These are phyloP conservation scores for Candida sanyiensis DNA, from an alignment of 805 yeast genomes.

Conservation along the genomic window DNA sequence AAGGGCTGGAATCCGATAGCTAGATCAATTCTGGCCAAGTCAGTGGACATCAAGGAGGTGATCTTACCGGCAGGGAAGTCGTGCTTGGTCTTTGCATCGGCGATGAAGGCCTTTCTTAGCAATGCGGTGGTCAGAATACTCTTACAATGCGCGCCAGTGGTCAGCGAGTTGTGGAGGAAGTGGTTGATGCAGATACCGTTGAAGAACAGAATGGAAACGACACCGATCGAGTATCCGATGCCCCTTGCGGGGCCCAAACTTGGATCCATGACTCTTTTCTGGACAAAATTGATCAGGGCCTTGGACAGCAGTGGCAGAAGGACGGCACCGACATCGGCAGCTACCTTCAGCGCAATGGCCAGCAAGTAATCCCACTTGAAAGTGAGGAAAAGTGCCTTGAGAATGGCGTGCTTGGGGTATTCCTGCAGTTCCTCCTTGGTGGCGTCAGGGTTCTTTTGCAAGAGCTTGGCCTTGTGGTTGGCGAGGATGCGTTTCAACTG, in stretches of 20 bases:
- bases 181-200: conserved; percentile 43
- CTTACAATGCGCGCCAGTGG: conserved; percentile 62
- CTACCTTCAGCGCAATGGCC: conserved; percentile 36
- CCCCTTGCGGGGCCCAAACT: conserved; percentile 39
- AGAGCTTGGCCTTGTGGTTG: conserved; percentile 29
- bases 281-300: conserved; percentile 50
- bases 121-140: conserved; percentile 62
- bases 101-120: conserved; percentile 54
- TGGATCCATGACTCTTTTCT: conserved; percentile 35
- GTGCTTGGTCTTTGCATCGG: conserved; percentile 48
- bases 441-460: conserved; percentile 29
- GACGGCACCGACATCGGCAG: conserved; percentile 43
- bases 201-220: conserved; percentile 37
- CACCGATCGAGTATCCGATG: conserved; percentile 55
- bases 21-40: conserved; percentile 66
- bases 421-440: conserved; percentile 35
- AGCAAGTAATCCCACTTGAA: conserved; percentile 40
- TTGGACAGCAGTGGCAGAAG: conserved; percentile 51
- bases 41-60: conserved; percentile 73
- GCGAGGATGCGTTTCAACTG: conserved; percentile 30
- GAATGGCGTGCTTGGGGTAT: conserved; percentile 36
- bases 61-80: conserved; percentile 55
- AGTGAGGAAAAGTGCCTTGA: conserved; percentile 43
- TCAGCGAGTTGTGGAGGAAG: conserved; percentile 43
- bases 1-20: conserved; percentile 59